These are phyloP conservation scores for Gaillardinia entomophila DNA, from an alignment of 805 yeast species.

Conservation along the genomic window DNA sequence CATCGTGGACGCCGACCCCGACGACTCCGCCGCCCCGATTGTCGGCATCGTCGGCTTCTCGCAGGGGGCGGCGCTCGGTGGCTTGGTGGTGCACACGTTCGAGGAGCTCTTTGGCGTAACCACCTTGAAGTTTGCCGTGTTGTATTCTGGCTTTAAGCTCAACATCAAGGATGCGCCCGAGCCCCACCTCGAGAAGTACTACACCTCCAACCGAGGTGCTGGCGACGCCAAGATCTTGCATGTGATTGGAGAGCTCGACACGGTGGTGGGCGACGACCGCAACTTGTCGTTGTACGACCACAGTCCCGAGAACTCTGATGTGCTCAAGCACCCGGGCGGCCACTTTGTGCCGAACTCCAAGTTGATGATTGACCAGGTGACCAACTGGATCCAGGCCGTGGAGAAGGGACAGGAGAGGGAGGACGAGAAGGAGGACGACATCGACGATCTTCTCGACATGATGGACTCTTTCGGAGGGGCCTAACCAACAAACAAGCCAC, in stretches of 20 bases:
- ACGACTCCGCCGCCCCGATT: slow-evolving; percentile 47
- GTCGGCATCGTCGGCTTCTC: slow-evolving; percentile 88
- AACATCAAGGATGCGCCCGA: slow-evolving; percentile 24
- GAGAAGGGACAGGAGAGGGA: slow-evolving; percentile 9
- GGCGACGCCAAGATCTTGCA: slow-evolving; percentile 45
- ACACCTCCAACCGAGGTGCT: slow-evolving; percentile 14
- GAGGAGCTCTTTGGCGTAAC: slow-evolving; percentile 43
- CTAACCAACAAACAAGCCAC: neutral
- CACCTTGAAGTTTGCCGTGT: slow-evolving; percentile 61
- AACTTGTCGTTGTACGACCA: slow-evolving; percentile 49
- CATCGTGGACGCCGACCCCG: slow-evolving; percentile 16
- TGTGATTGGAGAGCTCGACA: slow-evolving; percentile 80
- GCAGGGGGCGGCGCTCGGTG: slow-evolving; percentile 89
- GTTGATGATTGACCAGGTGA: slow-evolving; percentile 32
- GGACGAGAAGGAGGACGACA: slow-evolving; percentile 15
- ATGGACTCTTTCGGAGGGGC: slow-evolving; percentile 27
- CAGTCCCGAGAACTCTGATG: slow-evolving; percentile 41
- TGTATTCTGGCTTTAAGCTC: slow-evolving; percentile 60
- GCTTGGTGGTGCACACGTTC: slow-evolving; percentile 59
- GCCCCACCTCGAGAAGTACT: slow-evolving; percentile 17
- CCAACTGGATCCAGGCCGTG: slow-evolving; percentile 30
- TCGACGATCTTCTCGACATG: slow-evolving; percentile 30
- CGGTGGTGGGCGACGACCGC: slow-evolving; percentile 73
- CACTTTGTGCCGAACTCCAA: slow-evolving; percentile 93
- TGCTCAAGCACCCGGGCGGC: slow-evolving; percentile 90